phyloP scores from a whole-genome alignment of 129 eudicot species.

The Kitagawia praeruptora region DNA sequence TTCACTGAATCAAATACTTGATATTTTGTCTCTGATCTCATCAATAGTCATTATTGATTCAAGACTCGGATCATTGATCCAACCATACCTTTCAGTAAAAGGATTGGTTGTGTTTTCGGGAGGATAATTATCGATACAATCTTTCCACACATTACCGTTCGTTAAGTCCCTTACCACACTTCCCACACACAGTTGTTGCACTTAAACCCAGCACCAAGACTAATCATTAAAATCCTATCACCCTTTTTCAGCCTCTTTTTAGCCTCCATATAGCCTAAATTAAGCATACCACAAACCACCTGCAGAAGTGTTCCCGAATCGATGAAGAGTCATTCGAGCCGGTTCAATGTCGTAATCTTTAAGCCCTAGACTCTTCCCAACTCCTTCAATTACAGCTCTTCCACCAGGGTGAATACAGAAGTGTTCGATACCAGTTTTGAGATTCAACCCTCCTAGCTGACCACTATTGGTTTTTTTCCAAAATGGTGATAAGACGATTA shows the following conservation, averaged over 20 bases:
- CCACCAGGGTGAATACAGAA: conserved; percentile 86
- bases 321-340: conserved; percentile 56
- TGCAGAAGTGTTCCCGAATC: conserved; percentile 78
- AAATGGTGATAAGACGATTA: neutral
- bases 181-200: conserved; percentile 88
- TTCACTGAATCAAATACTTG: neutral
- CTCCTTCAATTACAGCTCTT: conserved; percentile 59
- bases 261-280: conserved; percentile 82
- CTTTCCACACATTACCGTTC: conserved; percentile 55
- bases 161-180: conserved; percentile 52
- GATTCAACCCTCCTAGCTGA: conserved; percentile 24
- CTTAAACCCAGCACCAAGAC: conserved; percentile 86
- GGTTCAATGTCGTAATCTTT: conserved; percentile 60
- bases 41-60: neutral
- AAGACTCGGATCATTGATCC: conserved; percentile 27
- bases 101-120: conserved; percentile 32
- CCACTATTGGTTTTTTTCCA: neutral
- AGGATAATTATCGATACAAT: conserved; percentile 44
- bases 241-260: conserved; percentile 76
- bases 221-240: conserved; percentile 58
- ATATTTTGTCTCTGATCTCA: neutral
- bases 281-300: conserved; percentile 76
- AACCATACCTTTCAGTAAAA: conserved; percentile 45
- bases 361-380: conserved; percentile 36
- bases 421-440: conserved; percentile 50